These are phyloP conservation scores for Dimocarpus longan DNA, from an alignment of 345 rosid species.

Conservation along the genomic window DNA sequence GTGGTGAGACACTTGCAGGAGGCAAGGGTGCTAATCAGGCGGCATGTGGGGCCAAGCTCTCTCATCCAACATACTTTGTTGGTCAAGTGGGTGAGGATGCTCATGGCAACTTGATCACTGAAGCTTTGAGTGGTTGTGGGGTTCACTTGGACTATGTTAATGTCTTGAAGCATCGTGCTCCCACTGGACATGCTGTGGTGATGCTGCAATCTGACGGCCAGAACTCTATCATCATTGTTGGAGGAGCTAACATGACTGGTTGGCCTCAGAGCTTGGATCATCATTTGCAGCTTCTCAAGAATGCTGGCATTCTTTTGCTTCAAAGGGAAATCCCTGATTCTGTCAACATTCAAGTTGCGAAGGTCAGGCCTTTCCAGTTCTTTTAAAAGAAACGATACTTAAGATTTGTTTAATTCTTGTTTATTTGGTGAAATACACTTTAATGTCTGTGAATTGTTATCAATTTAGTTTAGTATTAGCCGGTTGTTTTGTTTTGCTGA, in stretches of 20 bases:
- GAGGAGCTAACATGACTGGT: slow-evolving; percentile 81
- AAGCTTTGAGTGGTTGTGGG: slow-evolving; percentile 63
- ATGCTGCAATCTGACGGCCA: slow-evolving; percentile 89
- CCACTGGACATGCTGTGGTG: slow-evolving; percentile 98
- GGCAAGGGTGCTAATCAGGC: slow-evolving; percentile 99
- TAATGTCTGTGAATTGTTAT: neutral
- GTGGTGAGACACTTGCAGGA: slow-evolving; percentile 78
- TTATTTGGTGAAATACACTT: too few relatives aligned
- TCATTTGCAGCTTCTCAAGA: slow-evolving; percentile 64
- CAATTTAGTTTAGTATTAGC: neutral
- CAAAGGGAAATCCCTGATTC: slow-evolving; percentile 96
- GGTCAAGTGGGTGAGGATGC: slow-evolving; percentile 90
- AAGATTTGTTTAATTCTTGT: neutral
- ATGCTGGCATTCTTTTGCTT: slow-evolving; percentile 84
- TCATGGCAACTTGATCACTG: slow-evolving; percentile 65
- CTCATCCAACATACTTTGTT: slow-evolving; percentile 76
- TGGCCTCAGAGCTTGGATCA: slow-evolving; percentile 70
- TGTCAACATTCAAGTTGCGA: slow-evolving; percentile 84
- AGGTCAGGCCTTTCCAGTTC: slow-evolving; percentile 43
- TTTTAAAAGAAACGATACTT: neutral
- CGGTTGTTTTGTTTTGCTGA: neutral
- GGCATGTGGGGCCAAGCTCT: slow-evolving; percentile 73
- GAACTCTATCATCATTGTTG: slow-evolving; percentile 90
- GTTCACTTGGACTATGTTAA: slow-evolving; percentile 62
- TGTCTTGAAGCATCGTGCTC: slow-evolving; percentile 42